A percentile compares a stretch with the other conserved stretches of the same genome.
These are phyloP conservation scores for Globisporangium nodosum DNA, from an alignment of 352 stramenopile genomes.

Conservation along the genomic window DNA sequence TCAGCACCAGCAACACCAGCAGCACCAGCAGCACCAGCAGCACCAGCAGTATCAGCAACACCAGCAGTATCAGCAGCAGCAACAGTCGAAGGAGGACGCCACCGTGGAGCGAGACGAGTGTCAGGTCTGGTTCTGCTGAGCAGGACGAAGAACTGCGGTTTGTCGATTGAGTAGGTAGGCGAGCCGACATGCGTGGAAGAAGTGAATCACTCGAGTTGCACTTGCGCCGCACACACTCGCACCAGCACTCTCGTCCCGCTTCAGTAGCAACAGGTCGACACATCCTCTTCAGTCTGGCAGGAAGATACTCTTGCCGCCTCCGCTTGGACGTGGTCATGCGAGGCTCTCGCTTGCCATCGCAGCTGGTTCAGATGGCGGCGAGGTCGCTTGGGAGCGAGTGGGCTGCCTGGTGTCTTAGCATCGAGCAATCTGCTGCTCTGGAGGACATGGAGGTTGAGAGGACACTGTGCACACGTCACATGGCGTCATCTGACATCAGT, in stretches of 20 bases:
- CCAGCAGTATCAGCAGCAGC: background rate
- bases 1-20: too few species aligned
- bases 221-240: background rate
- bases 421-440: too few species aligned
- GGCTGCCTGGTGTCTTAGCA: background rate
- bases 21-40: background rate
- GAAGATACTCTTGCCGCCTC: too few species aligned
- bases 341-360: too few species aligned
- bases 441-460: too few species aligned
- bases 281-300: background rate
- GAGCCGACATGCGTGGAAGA: background rate
- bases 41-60: background rate
- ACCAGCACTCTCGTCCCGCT: background rate
- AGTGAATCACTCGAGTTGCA: background rate
- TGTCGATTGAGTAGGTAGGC: background rate
- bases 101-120: background rate
- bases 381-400: background rate
- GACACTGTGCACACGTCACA: background rate
- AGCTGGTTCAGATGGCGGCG: too few species aligned
- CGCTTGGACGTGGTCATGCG: too few species aligned
- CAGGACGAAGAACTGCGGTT: background rate
- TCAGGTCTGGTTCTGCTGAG: conserved; percentile 1
- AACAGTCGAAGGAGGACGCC: background rate
- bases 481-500: background rate
- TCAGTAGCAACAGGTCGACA: background rate